These are phyloP conservation scores for Jatropha curcas DNA, from an alignment of 345 rosid genomes.

Conservation along the genomic window DNA sequence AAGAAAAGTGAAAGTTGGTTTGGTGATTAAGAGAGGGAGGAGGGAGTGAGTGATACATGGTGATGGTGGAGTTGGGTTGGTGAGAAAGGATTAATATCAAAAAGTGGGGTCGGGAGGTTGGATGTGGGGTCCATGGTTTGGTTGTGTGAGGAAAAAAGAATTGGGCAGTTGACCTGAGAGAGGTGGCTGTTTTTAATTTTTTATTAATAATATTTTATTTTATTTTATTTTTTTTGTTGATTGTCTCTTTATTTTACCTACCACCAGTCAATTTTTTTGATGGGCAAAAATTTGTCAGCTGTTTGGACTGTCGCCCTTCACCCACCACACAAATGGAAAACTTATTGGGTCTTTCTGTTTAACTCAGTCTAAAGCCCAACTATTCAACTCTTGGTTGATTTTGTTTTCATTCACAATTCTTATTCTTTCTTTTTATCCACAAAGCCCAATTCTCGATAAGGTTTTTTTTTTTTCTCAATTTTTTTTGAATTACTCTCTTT, in stretches of 20 bases:
- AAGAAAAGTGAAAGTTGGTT: neutral
- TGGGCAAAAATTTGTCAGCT: neutral
- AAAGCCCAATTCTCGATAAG: no score
- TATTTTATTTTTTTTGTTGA: neutral
- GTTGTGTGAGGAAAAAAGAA: neutral
- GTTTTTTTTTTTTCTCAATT: no score
- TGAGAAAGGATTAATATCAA: constrained; percentile 9
- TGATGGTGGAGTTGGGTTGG: constrained; percentile 21
- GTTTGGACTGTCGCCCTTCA: neutral
- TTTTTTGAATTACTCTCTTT: no score
- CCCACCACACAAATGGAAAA: neutral
- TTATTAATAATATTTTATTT: neutral
- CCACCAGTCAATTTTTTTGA: neutral
- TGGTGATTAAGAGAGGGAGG: neutral
- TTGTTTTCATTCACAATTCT: neutral
- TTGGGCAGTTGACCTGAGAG: constrained; percentile 4
- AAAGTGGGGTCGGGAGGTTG: neutral
- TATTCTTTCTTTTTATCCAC: neutral
- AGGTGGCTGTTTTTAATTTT: neutral
- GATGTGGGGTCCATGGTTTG: constrained; percentile 7
- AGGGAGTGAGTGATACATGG: no score
- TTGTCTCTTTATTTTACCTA: neutral
- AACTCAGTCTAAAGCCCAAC: no score
- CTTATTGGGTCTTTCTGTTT: no score
- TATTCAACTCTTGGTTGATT: neutral